Conservation (phyloP, 768 basidiomycete species). For the Agrocybe chaxingu region DNA sequence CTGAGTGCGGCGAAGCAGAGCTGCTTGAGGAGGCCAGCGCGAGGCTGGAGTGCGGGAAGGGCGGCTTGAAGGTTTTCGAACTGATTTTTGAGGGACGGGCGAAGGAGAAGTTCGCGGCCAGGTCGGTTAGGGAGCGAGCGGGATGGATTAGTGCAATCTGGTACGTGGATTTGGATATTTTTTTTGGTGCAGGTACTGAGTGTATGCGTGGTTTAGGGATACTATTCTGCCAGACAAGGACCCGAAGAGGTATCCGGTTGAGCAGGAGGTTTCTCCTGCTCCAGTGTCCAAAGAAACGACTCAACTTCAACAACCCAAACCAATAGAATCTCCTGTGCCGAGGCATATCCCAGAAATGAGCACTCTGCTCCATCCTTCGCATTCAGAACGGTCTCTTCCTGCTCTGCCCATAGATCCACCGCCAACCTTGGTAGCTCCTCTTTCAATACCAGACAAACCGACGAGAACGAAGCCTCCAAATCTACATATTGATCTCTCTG, state of each 20-base stretch:
- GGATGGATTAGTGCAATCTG: slow-evolving; percentile 76
- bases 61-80: slow-evolving; percentile 52
- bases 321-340: slow-evolving; percentile 20
- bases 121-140: slow-evolving; percentile 60
- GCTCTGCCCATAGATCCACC: slow-evolving; percentile 23
- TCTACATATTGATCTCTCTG: slow-evolving; percentile 16
- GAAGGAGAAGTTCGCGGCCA: slow-evolving; percentile 60
- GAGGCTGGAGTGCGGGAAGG: slow-evolving; percentile 30
- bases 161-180: slow-evolving; percentile 32
- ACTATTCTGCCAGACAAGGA: slow-evolving; percentile 41
- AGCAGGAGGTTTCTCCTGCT: not conserved
- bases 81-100: slow-evolving; percentile 51
- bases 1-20: slow-evolving; percentile 39
- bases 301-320: not conserved
- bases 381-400: slow-evolving; percentile 29
- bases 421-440: slow-evolving; percentile 9
- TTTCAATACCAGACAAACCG: not conserved
- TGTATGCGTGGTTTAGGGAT: slow-evolving; percentile 44
- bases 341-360: slow-evolving; percentile 16
- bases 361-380: slow-evolving; percentile 14
- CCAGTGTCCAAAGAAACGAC: not conserved
- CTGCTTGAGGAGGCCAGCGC: slow-evolving; percentile 23
- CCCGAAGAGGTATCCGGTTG: not conserved
- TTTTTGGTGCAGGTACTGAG: not conserved
- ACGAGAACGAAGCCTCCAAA: slow-evolving; percentile 10